phyloP scores from a whole-genome alignment of 2,329 filamentous ascomycete genomes.

The Talaromyces sp. region DNA sequence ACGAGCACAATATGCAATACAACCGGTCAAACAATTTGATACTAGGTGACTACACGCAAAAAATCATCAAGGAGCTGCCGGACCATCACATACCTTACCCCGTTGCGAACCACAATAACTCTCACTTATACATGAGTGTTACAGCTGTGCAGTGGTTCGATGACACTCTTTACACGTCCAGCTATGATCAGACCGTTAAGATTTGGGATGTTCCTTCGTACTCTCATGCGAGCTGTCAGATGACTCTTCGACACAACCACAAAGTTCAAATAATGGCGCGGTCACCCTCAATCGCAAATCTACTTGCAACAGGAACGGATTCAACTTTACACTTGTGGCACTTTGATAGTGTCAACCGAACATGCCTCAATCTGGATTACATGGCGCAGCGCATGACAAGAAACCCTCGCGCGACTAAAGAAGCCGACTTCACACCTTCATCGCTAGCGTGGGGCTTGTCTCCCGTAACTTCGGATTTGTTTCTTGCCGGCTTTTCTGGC shows the following conservation, averaged over 20 bases:
- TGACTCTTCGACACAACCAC: constrained; percentile 44
- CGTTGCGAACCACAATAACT: constrained; percentile 50
- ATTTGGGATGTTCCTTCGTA: constrained; percentile 49
- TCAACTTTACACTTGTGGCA: constrained; percentile 37
- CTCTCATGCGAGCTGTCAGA: constrained; percentile 27
- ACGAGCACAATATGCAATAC: constrained; percentile 57
- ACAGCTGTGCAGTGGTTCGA: constrained; percentile 53
- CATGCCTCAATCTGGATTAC: constrained; percentile 29
- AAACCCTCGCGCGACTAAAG: constrained; percentile 23
- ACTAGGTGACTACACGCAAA: constrained; percentile 45
- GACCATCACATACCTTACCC: constrained; percentile 50
- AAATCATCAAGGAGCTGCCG: constrained; percentile 50
- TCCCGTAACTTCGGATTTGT: constrained; percentile 35
- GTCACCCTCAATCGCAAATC: constrained; percentile 33
- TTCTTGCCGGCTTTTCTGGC: constrained; percentile 55
- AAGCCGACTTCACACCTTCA: constrained; percentile 41
- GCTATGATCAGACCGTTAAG: constrained; percentile 55
- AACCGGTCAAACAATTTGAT: constrained; percentile 57
- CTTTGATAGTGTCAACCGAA: constrained; percentile 19
- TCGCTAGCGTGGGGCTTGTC: constrained; percentile 48
- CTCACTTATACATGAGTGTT: constrained; percentile 55
- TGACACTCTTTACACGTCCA: constrained; percentile 50
- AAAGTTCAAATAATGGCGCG: constrained; percentile 52
- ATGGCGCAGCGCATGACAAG: constrained; percentile 20
- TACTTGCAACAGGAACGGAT: constrained; percentile 49